These are phyloP conservation scores for Fragilaria radians DNA, from an alignment of 108 stramenopile genomes.

Conservation along the genomic window DNA sequence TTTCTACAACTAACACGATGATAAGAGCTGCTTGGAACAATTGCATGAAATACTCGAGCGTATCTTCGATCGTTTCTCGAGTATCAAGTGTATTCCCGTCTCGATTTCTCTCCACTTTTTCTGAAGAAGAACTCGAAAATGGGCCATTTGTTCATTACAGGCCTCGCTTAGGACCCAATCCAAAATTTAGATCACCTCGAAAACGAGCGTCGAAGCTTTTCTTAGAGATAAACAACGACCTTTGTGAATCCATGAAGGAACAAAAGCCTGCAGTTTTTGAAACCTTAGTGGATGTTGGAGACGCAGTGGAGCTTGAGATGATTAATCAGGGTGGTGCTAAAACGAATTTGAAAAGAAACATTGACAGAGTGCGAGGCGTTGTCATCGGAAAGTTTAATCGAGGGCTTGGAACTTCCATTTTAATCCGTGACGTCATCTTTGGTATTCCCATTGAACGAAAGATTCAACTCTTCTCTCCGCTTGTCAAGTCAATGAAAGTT, in stretches of 20 bases:
- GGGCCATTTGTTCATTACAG: slow-evolving; percentile 44
- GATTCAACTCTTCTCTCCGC: slow-evolving; percentile 67
- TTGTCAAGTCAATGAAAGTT: slow-evolving; percentile 65
- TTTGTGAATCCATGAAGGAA: slow-evolving; percentile 30
- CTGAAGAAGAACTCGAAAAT: no score
- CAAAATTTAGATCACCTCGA: slow-evolving; percentile 73
- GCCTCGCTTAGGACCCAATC: slow-evolving; percentile 33
- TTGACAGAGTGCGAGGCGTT: slow-evolving; percentile 69
- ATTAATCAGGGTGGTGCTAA: slow-evolving; percentile 62
- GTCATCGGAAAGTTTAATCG: slow-evolving; percentile 62
- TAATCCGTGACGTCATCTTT: slow-evolving; percentile 72
- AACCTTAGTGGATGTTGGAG: slow-evolving; percentile 57
- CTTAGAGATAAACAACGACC: slow-evolving; percentile 47
- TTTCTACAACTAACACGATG: no score
- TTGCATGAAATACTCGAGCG: no score
- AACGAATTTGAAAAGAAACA: slow-evolving; percentile 31
- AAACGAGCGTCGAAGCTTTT: slow-evolving; percentile 75
- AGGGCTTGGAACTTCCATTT: slow-evolving; percentile 54
- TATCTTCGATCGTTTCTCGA: no score
- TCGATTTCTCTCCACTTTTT: no score
- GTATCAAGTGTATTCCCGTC: no score
- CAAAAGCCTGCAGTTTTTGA: slow-evolving; percentile 55
- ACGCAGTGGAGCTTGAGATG: slow-evolving; percentile 66
- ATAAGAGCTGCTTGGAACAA: no score
- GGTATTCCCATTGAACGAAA: slow-evolving; percentile 70